Percentiles rank a stretch among this genome's conserved stretches.
Conservation (phyloP, 352 stramenopile species). For the Elongisporangium anandrum region DNA sequence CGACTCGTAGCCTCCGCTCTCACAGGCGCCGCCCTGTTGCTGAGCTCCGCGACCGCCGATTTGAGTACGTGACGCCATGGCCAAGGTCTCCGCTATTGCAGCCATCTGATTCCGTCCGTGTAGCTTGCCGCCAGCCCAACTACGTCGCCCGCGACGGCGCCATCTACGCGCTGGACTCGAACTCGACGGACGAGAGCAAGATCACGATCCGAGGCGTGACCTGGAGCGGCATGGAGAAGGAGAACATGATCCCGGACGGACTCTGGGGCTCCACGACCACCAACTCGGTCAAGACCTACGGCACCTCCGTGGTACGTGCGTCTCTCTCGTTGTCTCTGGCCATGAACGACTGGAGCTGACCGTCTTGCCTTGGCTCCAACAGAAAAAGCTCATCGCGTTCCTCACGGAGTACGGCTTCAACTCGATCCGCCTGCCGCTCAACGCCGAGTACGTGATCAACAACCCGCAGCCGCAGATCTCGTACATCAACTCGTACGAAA, state of each 20-base stretch:
- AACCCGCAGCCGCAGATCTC: slow-evolving; percentile 38
- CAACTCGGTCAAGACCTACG: slow-evolving; percentile 32
- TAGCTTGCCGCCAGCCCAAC: slow-evolving; percentile 46
- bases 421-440: slow-evolving; percentile 52
- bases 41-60: not conserved
- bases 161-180: slow-evolving; percentile 47
- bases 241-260: slow-evolving; percentile 60
- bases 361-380: not conserved
- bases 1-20: not conserved
- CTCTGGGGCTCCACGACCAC: slow-evolving; percentile 31
- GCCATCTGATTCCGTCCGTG: not conserved
- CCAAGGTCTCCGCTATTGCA: not conserved
- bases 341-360: too few species aligned
- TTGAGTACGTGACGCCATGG: not conserved
- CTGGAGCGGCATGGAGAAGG: slow-evolving; percentile 69
- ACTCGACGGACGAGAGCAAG: slow-evolving; percentile 27
- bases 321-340: not conserved
- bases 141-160: slow-evolving; percentile 52
- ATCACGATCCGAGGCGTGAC: slow-evolving; percentile 61
- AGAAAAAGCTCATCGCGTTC: slow-evolving; percentile 45
- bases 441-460: slow-evolving; percentile 39
- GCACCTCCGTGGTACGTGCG: slow-evolving; percentile 42
- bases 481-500: slow-evolving; percentile 59
- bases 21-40: not conserved
- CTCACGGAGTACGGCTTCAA: slow-evolving; percentile 61